Evolutionary conservation across 148 eudicot species (phyloP).

Genomic region (Silene latifolia): DNA sequence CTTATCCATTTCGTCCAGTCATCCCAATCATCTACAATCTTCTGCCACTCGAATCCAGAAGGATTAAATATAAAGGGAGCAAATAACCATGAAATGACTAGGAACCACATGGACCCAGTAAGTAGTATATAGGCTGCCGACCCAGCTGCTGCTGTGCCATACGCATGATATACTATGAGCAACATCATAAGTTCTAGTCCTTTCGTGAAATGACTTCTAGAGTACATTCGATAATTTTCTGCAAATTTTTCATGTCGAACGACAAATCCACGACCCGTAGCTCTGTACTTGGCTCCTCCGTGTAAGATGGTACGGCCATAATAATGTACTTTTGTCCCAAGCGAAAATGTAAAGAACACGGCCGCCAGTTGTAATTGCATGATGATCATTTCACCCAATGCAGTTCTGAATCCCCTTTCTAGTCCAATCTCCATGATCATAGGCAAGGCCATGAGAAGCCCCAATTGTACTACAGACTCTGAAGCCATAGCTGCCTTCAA

Average conservation of each 20-base stretch:
- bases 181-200: slow-evolving; percentile 59
- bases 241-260: slow-evolving; percentile 78
- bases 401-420: slow-evolving; percentile 75
- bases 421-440: slow-evolving; percentile 85
- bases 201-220: slow-evolving; percentile 81
- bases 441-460: slow-evolving; percentile 76
- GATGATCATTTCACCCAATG: slow-evolving; percentile 53
- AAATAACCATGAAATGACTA: slow-evolving; percentile 71
- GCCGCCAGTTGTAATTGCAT: slow-evolving; percentile 79
- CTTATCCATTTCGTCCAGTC: slow-evolving; percentile 80
- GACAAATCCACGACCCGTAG: slow-evolving; percentile 83
- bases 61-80: slow-evolving; percentile 80
- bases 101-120: slow-evolving; percentile 73
- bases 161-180: slow-evolving; percentile 53
- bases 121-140: slow-evolving; percentile 41
- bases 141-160: slow-evolving; percentile 41
- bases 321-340: slow-evolving; percentile 73
- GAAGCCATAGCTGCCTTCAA: slow-evolving; percentile 73
- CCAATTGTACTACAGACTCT: slow-evolving; percentile 67
- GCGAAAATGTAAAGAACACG: slow-evolving; percentile 77
- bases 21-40: slow-evolving; percentile 80
- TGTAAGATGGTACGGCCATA: slow-evolving; percentile 76
- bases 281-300: slow-evolving; percentile 87
- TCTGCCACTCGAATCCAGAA: slow-evolving; percentile 87
- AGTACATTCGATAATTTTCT: slow-evolving; percentile 75